Conservation (phyloP, 352 stramenopile genomes). For the Globisporangium okanoganense region DNA sequence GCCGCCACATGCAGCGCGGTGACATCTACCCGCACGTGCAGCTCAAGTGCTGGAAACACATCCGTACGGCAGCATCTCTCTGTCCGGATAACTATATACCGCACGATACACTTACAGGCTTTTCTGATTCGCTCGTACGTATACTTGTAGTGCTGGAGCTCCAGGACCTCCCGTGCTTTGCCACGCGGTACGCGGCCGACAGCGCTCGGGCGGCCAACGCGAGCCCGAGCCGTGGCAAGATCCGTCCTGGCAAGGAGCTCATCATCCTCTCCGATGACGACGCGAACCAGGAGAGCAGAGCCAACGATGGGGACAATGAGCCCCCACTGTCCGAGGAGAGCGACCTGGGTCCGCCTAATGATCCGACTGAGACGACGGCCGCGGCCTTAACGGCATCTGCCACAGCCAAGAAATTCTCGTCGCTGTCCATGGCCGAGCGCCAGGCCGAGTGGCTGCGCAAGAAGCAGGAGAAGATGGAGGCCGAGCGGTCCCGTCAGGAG, state of each 20-base stretch:
- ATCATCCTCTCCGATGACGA: conserved; percentile 65
- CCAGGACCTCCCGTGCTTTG: conserved; percentile 53
- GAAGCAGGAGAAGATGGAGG: conserved; percentile 74
- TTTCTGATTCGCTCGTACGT: neutral
- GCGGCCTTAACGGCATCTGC: conserved; percentile 8
- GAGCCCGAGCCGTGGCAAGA: conserved; percentile 69
- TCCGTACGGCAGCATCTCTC: too few relatives aligned
- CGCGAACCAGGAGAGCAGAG: conserved; percentile 20
- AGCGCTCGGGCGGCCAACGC: conserved; percentile 12
- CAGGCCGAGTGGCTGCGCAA: conserved; percentile 76
- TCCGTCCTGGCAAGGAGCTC: conserved; percentile 73
- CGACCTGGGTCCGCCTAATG: conserved; percentile 1
- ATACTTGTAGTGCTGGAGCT: conserved; percentile 51
- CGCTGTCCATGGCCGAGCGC: conserved; percentile 74
- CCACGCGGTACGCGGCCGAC: conserved; percentile 12
- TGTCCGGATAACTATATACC: neutral
- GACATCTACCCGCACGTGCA: conserved; percentile 60
- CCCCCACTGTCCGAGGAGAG: conserved; percentile 19
- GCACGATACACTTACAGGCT: neutral
- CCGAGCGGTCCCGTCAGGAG: conserved; percentile 53
- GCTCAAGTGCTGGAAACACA: conserved; percentile 78
- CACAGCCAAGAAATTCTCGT: conserved; percentile 44
- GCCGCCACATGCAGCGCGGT: conserved; percentile 59
- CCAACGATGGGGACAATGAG: conserved; percentile 13
- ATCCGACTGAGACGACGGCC: neutral